Base-by-base conservation (phyloP, 2,329 filamentous ascomycete species). In the Bipolaris bicolor region DNA sequence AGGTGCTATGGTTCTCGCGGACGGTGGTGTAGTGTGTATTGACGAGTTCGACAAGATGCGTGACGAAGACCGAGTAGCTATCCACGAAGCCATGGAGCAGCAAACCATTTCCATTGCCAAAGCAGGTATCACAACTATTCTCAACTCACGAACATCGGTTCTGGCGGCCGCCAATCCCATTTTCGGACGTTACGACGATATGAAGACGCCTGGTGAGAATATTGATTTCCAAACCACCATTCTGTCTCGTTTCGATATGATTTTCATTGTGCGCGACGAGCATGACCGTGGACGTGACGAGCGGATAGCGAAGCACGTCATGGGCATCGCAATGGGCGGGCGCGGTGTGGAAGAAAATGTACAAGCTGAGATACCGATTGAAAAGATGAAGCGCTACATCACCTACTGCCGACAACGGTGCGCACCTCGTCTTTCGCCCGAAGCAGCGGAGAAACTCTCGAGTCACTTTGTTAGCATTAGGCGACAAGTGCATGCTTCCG, bases 41-140 rank as follows among this genome's bases (percentile, higher is more conserved):
- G 95, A 99, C 73, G 95, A 99, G 79, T 99, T 99, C 73, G 95
- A 99, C 81, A 99, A 99, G 83, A 99, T 99, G 95, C 86, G 95
- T 61, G 95, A 99, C 74, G 95, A 99, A 77, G 95, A 99, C 70
- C 86, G 95, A 67, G 95, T 98, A 6, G 95, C 95, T 1, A 99
- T 99, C 65, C 95, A 99, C 83, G 95, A 99, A 84, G 95, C 95
- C 57, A 99, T 99, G 95, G 95, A 99, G 76, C 95, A 99, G 80
- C 95, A 99, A 78, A 99, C 95, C 0, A 99, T 99, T 60, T 98
- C 95, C 10, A 98, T 99, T 68, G 95, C 95, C 63, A 98, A 99
- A 80, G 95, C 95, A 0, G 95, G 95, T 69, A 99, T 99, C 73
- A 99, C 95, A 0, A 99, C 95, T 0, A 98, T 99, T 63, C 85